Conservation (phyloP, 495 filamentous ascomycete genomes). For the Thozetella sp. region DNA sequence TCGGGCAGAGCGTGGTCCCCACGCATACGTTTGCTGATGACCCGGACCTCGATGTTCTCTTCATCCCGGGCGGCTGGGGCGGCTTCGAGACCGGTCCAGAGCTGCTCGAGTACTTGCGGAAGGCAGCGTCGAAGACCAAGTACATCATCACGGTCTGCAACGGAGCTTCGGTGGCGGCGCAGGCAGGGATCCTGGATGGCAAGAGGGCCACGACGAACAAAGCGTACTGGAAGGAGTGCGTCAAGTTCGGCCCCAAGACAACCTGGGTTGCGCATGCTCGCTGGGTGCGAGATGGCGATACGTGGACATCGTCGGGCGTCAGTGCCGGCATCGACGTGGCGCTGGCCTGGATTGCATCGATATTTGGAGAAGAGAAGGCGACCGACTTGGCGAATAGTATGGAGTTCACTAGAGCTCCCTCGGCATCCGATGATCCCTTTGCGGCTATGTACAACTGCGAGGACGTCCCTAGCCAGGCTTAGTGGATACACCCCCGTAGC, state of each 20-base stretch:
- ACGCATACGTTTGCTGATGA: slow-evolving; percentile 58
- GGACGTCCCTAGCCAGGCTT: too few relatives aligned
- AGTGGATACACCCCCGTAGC: too few relatives aligned
- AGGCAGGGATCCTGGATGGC: slow-evolving; percentile 56
- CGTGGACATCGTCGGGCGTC: slow-evolving; percentile 64
- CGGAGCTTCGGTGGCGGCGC: slow-evolving; percentile 50
- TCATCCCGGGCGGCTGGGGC: slow-evolving; percentile 65
- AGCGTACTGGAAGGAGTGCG: slow-evolving; percentile 33
- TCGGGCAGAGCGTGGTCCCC: slow-evolving; percentile 50
- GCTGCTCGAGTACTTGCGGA: slow-evolving; percentile 43
- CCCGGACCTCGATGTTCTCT: slow-evolving; percentile 57
- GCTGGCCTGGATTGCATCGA: slow-evolving; percentile 45
- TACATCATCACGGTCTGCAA: slow-evolving; percentile 64
- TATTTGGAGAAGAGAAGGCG: slow-evolving; percentile 38
- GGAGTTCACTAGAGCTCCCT: slow-evolving; percentile 28
- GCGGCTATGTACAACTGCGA: background rate
- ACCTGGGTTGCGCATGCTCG: slow-evolving; percentile 59
- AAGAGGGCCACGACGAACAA: slow-evolving; percentile 57
- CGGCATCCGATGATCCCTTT: slow-evolving; percentile 30
- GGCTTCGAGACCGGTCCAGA: slow-evolving; percentile 31
- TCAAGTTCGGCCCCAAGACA: slow-evolving; percentile 31
- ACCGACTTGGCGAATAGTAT: slow-evolving; percentile 17
- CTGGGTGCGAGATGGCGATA: slow-evolving; percentile 64
- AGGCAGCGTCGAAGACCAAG: slow-evolving; percentile 40
- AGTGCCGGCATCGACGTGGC: slow-evolving; percentile 66